These are phyloP conservation scores for Xylariaceae sp. DNA, from an alignment of 2,329 filamentous ascomycete species.

Conservation along the genomic window DNA sequence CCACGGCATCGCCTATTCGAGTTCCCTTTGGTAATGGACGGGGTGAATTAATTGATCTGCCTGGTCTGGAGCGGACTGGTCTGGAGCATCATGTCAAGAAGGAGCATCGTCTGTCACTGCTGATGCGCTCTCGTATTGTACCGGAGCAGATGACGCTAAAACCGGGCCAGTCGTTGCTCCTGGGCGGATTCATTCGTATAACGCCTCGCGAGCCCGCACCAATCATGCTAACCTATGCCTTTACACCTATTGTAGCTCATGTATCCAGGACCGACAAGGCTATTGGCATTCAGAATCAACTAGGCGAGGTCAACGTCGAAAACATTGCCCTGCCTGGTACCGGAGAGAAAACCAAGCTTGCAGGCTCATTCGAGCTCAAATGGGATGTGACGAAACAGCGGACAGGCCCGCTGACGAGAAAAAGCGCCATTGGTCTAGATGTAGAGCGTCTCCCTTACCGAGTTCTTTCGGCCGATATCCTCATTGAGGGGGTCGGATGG, in stretches of 20 bases:
- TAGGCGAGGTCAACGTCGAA: constrained; percentile 62
- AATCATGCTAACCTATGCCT: constrained; percentile 81
- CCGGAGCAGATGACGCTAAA: constrained; percentile 77
- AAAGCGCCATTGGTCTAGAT: constrained; percentile 65
- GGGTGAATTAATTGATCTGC: constrained; percentile 92
- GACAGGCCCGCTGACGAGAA: constrained; percentile 73
- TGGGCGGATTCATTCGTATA: constrained; percentile 87
- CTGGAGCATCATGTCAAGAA: constrained; percentile 74
- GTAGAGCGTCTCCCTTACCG: constrained; percentile 77
- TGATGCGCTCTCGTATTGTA: constrained; percentile 79
- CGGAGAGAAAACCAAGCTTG: constrained; percentile 66
- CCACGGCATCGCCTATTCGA: constrained; percentile 92
- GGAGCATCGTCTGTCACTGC: constrained; percentile 67
- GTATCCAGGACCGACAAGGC: constrained; percentile 83
- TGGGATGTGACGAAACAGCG: constrained; percentile 85
- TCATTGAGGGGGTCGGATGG: constrained; percentile 94
- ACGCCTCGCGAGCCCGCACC: constrained; percentile 72
- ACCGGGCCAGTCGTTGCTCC: constrained; percentile 77
- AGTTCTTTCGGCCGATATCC: constrained; percentile 79
- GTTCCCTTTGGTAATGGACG: constrained; percentile 85
- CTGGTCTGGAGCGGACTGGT: constrained; percentile 77
- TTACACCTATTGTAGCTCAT: constrained; percentile 79
- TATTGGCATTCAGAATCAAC: constrained; percentile 70
- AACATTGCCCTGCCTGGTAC: constrained; percentile 67
- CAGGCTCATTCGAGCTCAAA: constrained; percentile 75